Evolutionary conservation across 805 yeast species (phyloP).

Genomic region (Cyberlindnera samutprakarnensis): DNA sequence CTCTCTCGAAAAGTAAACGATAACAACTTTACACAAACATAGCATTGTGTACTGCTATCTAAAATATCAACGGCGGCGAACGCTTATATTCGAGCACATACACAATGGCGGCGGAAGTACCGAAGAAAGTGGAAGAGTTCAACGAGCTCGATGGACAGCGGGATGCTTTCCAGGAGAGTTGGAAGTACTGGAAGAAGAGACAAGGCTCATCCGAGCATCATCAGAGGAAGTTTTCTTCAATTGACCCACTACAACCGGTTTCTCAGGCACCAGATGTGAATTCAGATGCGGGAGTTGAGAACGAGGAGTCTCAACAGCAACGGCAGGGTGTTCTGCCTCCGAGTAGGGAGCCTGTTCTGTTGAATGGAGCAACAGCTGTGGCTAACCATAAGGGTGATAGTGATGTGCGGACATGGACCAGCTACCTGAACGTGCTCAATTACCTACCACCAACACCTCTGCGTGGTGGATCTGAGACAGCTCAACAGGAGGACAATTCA

Average conservation of each 20-base stretch:
- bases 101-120: too few relatives aligned
- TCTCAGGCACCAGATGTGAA: background rate
- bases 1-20: too few relatives aligned
- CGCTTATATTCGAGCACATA: too few relatives aligned
- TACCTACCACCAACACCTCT: constrained; percentile 5
- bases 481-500: background rate
- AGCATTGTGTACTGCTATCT: too few relatives aligned
- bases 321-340: background rate
- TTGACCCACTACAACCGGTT: constrained; percentile 13
- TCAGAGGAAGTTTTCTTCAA: constrained; percentile 9
- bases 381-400: background rate
- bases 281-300: background rate
- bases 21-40: too few relatives aligned
- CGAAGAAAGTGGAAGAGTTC: too few relatives aligned
- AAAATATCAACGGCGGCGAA: too few relatives aligned
- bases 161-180: constrained; percentile 11
- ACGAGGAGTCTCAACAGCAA: too few relatives aligned
- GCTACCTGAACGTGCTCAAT: constrained; percentile 6
- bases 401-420: constrained; percentile 2
- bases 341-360: background rate
- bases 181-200: constrained; percentile 19
- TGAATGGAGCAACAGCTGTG: background rate
- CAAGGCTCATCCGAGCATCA: constrained; percentile 17
- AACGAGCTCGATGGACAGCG: too few relatives aligned
- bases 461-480: background rate